Base-by-base conservation (phyloP, 176 grass and related monocot genomes). In the Typha latifolia region DNA sequence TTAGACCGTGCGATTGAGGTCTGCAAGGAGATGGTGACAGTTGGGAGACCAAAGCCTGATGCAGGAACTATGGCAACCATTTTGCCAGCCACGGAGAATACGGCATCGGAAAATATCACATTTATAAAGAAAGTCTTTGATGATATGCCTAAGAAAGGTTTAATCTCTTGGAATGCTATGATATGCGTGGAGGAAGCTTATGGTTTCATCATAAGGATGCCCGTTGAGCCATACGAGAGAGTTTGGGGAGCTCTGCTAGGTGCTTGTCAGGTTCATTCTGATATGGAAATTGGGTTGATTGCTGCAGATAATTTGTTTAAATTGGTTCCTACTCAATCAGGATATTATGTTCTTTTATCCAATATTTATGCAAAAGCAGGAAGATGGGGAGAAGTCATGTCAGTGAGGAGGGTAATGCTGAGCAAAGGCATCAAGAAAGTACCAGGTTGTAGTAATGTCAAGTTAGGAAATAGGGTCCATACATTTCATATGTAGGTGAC, bases 321-420 rank as follows among this genome's bases (percentile, higher is more conserved):
- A 71, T 61, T 90, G 61, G 90, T 84, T 14, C 90, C 83, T 15
- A 23, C 86, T 22, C 83, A 90, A 77, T 81, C 90, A 12, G 83
- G 83, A 66, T 90, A 90, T 66, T 95, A 90, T 73, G 86, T 87
- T 61, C 74, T 95, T 9, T 79, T 87, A 67, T 90, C 90, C 14
- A 95, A 95, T 79, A 95, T 95, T 67, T 95, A 95, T 79, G 90
- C 86, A 59, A 82, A 78, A 24, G 86, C 86, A 64, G 68, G 83
- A 31, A 84, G 81, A 73, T 90, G 90, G 90, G 74, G 74, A 20
- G 82, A 90, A 61, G 90, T 90, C 61, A 74, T 66, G 49, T 79
- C 53, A 6, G 80, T 95, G 68, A 90, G 90, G 79, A 61, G 65
- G 69, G 55, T 90, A 63, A 86, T 95, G 90, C 61, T 69, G 14